phyloP scores from a whole-genome alignment of 108 stramenopile genomes.

The Skeletonema grethae region DNA sequence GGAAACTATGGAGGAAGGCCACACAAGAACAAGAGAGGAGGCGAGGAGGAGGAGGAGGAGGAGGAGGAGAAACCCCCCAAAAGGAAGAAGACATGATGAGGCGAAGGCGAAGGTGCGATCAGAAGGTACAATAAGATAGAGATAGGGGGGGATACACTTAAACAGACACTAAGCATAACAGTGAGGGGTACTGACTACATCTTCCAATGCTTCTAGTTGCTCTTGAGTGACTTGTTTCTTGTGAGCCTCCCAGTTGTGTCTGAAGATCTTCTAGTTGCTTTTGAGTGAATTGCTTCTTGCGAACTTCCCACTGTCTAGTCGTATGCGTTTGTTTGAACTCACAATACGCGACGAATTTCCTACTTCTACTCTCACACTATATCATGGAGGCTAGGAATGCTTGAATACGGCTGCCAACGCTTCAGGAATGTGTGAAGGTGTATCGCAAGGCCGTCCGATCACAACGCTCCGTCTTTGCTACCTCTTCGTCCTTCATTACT shows the following conservation, averaged over 20 bases:
- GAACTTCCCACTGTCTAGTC: slow-evolving; percentile 90
- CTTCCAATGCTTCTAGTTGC: slow-evolving; percentile 85
- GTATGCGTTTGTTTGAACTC: slow-evolving; percentile 92
- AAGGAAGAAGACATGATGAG: neutral
- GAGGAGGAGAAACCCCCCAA: neutral
- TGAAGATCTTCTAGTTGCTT: too few relatives aligned
- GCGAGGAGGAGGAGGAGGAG: neutral
- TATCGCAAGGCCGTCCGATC: too few relatives aligned
- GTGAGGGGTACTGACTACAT: slow-evolving; percentile 90
- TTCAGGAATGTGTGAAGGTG: slow-evolving; percentile 68
- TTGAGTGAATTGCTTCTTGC: slow-evolving; percentile 73
- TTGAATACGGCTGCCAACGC: slow-evolving; percentile 86
- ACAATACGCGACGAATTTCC: slow-evolving; percentile 81
- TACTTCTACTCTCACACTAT: slow-evolving; percentile 87
- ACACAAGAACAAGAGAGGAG: too few relatives aligned
- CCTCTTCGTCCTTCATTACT: too few relatives aligned
- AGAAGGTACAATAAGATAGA: too few relatives aligned
- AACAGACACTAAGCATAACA: slow-evolving; percentile 87
- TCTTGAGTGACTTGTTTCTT: slow-evolving; percentile 76
- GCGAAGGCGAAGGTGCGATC: neutral
- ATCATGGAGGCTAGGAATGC: slow-evolving; percentile 84
- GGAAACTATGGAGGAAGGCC: neutral
- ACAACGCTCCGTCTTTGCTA: too few relatives aligned
- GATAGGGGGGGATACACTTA: too few relatives aligned
- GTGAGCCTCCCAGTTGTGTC: slow-evolving; percentile 91